A percentile compares a stretch with the other conserved stretches of the same genome.
Conservation (phyloP, 2,329 filamentous ascomycete species). For the Colletotrichum sp. region DNA sequence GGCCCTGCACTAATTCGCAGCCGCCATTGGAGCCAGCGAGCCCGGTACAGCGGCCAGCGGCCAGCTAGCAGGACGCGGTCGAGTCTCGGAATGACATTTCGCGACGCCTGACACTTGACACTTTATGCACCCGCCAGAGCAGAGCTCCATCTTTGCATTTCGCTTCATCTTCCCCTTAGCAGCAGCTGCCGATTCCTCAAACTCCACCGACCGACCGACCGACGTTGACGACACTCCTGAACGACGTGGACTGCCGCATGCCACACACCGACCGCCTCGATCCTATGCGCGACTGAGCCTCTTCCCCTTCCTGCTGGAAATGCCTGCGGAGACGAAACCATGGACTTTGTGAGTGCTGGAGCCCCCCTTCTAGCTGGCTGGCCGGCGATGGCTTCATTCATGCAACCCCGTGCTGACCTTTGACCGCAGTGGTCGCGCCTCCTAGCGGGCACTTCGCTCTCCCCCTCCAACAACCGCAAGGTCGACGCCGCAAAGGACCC, state of each 20-base stretch:
- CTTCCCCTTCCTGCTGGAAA: constrained; percentile 34
- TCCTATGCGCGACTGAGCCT: constrained; percentile 8
- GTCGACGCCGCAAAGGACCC: constrained; percentile 65
- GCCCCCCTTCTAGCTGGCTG: not conserved
- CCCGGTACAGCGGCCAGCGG: not conserved
- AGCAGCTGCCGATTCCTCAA: not conserved
- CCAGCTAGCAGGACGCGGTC: constrained; percentile 6
- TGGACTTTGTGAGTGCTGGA: constrained; percentile 59
- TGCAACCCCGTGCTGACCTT: not conserved
- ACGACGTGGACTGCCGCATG: not conserved
- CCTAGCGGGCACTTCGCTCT: constrained; percentile 66
- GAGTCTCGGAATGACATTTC: constrained; percentile 29
- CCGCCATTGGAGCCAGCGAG: not conserved
- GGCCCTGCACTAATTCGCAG: not conserved
- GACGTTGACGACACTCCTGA: not conserved
- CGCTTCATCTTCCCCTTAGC: not conserved
- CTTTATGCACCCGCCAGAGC: constrained; percentile 28
- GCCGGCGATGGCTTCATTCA: not conserved
- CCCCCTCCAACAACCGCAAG: constrained; percentile 59
- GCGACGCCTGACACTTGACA: constrained; percentile 33
- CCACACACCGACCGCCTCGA: not conserved
- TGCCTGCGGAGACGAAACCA: constrained; percentile 49
- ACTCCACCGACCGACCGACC: not conserved
- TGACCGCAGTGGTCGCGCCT: constrained; percentile 66
- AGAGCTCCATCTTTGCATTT: not conserved